Evolutionary conservation across 1,139 yeast species (phyloP), one percentile per base, ranked within the genome.

Genomic region (Nakaseomyces nivariensis): DNA sequence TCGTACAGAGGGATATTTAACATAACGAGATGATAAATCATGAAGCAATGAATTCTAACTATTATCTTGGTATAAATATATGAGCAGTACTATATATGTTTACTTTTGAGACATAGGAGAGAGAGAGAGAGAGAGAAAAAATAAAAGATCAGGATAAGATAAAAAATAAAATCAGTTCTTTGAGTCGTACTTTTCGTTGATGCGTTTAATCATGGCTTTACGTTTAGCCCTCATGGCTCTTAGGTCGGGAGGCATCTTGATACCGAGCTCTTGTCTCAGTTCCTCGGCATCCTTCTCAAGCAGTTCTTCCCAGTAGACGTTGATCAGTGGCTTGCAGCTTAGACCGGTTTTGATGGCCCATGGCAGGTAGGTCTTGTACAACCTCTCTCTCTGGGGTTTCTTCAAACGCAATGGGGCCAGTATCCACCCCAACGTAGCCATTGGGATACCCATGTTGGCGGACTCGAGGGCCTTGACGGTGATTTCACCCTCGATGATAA

Each of bases 401-500:
- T 76, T 78, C 50, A 92, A 73, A 53, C 88, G 73, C 61, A 86
- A 75, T 0, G 97, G 97, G 2, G 96, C 96, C 58, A 88, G 78
- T 27, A 87, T 59, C 0, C 96, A 94, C 0, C 96, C 96, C 49
- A 94, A 68, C 0, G 96, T 96, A 8, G 97, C 90, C 94, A 94
- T 90, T 22, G 97, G 97, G 46, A 94, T 79, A 2, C 96, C 96
- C 53, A 92, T 78, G 65, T 92, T 92, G 66, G 92, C 85, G 63
- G 82, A 95, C 67, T 92, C 99, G 58, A 94, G 81, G 29, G 90
- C 85, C 67, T 92, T 92, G 27, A 92, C 85, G 0, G 96, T 88
- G 48, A 92, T 85, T 64, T 92, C 99, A 17, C 98, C 99, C 62
- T 92, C 98, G 58, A 94, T 80, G 41, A 86, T 83, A 43, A 90